Evolutionary conservation across 208 protist species (phyloP), one percentile per base, ranked within the genome.

Genomic region (Wallacemonas collosoma): DNA sequence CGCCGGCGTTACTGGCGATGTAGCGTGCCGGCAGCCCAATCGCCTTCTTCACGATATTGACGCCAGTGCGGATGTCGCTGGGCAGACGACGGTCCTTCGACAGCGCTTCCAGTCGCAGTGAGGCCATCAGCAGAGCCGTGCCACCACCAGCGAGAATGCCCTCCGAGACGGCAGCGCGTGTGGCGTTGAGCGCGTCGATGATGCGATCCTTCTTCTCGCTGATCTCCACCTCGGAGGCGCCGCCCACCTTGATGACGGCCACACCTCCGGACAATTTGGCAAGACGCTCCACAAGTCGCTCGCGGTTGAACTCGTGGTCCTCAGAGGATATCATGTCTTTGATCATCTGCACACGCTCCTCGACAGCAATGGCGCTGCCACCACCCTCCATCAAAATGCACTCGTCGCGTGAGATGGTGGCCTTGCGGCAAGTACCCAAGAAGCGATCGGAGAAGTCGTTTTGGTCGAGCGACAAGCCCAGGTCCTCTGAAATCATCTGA

Each of bases 201-300:
- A 99, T 96, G 71, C 99, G 93, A 81, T 99, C 99, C 88, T 99
- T 99, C 87, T 98, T 99, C 85, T 99, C 99, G 77, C 90, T 94
- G 7, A 99, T 99, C 89, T 99, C 99, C 44, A 99, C 98, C 80
- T 99, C 99, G 7, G 95, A 98, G 15, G 96, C 94, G 51, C 99
- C 99, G 45, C 99, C 99, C 41, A 99, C 95, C 74, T 98, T 98
- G 72, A 99, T 94, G 9, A 99, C 95, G 7, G 97, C 98, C 45
- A 99, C 97, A 58, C 89, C 88, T 51, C 89, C 89, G 8, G 81
- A 89, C 4, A 97, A 73, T 75, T 95, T 95, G 43, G 90, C 89
- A 4, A 97, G 87, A 40, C 99, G 95, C 86, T 99, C 98, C 60
- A 99, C 86, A 1, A 99, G 89, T 39, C 98, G 98, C 86, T 99